Conservation (phyloP, 2,329 filamentous ascomycete genomes). For the Fusarium keratoplasticum region DNA sequence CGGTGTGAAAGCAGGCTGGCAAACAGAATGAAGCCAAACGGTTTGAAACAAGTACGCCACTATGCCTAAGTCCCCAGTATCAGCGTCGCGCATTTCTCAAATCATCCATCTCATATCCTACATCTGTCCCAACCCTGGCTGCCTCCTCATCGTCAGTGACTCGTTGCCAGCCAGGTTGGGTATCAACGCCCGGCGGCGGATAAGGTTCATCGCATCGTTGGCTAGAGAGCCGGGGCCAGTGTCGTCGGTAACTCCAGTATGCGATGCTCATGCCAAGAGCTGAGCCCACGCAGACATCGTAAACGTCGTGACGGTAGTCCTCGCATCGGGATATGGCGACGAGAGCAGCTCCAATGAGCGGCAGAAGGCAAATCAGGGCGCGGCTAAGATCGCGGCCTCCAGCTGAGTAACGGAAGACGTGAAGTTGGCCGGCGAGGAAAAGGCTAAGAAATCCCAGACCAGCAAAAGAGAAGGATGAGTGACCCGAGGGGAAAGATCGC, state of each 20-base stretch:
- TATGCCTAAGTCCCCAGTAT: conserved; percentile 42
- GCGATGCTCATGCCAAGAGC: conserved; percentile 69
- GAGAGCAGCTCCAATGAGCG: conserved; percentile 71
- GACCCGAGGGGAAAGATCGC: conserved; percentile 85
- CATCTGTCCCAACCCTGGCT: conserved; percentile 48
- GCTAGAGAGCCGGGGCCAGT: conserved; percentile 69
- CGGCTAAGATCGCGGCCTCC: conserved; percentile 65
- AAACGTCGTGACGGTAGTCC: conserved; percentile 79
- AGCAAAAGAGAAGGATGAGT: conserved; percentile 82
- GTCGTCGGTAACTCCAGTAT: conserved; percentile 74
- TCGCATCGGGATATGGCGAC: conserved; percentile 77
- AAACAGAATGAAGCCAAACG: conserved; percentile 16
- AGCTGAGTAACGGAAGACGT: conserved; percentile 62
- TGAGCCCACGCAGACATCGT: conserved; percentile 73
- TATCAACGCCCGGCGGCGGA: conserved; percentile 57
- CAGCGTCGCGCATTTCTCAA: conserved; percentile 41
- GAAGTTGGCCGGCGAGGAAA: conserved; percentile 75
- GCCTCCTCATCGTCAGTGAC: conserved; percentile 67
- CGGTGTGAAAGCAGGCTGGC: conserved; percentile 13
- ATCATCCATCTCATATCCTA: conserved; percentile 53
- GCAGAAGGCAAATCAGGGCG: conserved; percentile 67
- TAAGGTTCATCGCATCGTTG: conserved; percentile 68
- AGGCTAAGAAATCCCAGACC: conserved; percentile 81
- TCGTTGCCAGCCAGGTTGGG: conserved; percentile 53
- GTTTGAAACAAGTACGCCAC: conserved; percentile 26